Evolutionary conservation across 441 rosid species (phyloP), one percentile per base, ranked within the genome.

Genomic region (Gossypium davidsonii): DNA sequence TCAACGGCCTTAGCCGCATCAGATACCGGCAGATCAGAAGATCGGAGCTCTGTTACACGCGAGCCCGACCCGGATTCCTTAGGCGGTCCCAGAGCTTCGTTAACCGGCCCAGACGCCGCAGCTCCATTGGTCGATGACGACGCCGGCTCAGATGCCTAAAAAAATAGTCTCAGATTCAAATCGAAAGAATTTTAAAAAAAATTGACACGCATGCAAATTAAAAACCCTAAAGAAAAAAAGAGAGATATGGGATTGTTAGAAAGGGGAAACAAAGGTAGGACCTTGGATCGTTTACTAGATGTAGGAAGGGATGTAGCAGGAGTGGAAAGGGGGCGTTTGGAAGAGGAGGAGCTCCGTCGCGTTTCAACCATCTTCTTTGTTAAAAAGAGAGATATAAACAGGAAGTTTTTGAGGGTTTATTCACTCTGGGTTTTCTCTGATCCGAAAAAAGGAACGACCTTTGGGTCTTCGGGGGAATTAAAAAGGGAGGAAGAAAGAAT

Each of bases 311-410:
- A 81, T 25, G 87, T 34, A 12, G 79, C 79, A 18, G 91, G 78
- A 52, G 90, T 77, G 63, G 91, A 67, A 28, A 82, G 86, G 23
- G 90, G 72, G 11, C 97, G 94, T 83, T 95, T 95, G 69, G 91
- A 83, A 74, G 96, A 85, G 62, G 96, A 87, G 25, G 96, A 85
- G 85, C 97, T 91, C 59, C 99, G 90, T 71, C 99, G 84, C 46
- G 99, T 95, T 81, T 93, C 97, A 57, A 93, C 99, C 99, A 95
- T 95, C 78, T 65, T 78, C 11, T 37, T 72, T 61, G 66, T 55
- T 61, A 73, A 73, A 42, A 46, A 55, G 44, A 37, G 44, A 8
- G 44, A 8, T 8, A 37, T 2, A 49, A 79, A 79, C 8, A 31
- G 17, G 25, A 44, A 44, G 25, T 1, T 28, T 68, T 53, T 52